Evolutionary conservation across 495 filamentous ascomycete species (phyloP), one percentile per base, ranked within the genome.

Genomic region (Rhypophila decipiens): DNA sequence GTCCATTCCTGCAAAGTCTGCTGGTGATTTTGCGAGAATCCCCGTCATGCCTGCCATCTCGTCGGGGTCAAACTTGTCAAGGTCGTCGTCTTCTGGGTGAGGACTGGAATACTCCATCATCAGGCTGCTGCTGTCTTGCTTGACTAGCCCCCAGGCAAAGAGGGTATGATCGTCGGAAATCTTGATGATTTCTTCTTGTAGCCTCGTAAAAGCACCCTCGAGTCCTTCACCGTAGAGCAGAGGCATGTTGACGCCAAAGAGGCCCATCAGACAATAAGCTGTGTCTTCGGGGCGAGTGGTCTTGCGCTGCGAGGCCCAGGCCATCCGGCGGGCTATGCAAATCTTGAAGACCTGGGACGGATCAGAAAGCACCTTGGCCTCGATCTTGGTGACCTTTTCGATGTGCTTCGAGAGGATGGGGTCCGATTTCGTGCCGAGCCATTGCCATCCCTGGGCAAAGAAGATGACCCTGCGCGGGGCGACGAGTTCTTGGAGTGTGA

Each of bases 161-260:
- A 61, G 45, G 18, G 59, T 51, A n/a, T 56, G 55, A 47, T 63
- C 60, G 43, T 61, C 55, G 15, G 44, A 54, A 4, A 42, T 42
- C n/a, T 42, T 45, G 24, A 64, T 55, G 36, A 64, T 64, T 44
- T 68, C 61, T 8, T 61, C 53, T 24, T 61, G 57, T 2, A 69
- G 55, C 4, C 66, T 53, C 7, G 50, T 27, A 20, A 67, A 67
- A 9, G 66, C 65, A 1, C 56, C 53, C 11, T 61, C 59, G 1
- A n/a, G 23, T 2, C 67, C 64, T 39, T 70, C 68, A 24, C 67
- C 67, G 49, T 69, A 71, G 2, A 69, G 17, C 1, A 60, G 51
- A 13, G 60, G 49, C 51, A 71, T 55, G 41, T 57, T 48, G 29
- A 71, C 42, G 18, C 51, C 55, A 37, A 67, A 67, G 0, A 71